A percentile compares a stretch with the other conserved stretches of the same genome.
These are phyloP conservation scores for Castanopsis chinensis DNA, from an alignment of 306 rosid genomes.

Conservation along the genomic window DNA sequence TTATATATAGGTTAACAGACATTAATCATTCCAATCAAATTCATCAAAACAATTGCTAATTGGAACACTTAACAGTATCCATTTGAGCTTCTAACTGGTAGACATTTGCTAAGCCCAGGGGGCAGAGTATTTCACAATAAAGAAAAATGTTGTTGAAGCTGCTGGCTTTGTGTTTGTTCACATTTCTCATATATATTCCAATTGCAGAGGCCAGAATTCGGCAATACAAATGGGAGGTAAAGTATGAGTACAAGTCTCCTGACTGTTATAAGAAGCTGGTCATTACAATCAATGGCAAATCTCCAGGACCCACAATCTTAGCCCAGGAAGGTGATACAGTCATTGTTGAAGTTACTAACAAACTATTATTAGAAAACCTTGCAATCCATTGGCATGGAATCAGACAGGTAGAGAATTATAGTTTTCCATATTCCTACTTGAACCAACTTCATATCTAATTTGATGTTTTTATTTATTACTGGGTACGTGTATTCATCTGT, in stretches of 20 bases:
- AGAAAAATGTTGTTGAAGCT: conserved; percentile 9
- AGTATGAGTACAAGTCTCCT: conserved; percentile 67
- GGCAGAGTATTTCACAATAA: not conserved
- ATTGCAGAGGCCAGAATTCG: conserved; percentile 48
- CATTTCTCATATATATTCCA: conserved; percentile 17
- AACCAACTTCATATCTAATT: not conserved
- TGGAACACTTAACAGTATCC: no score
- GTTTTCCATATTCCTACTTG: no score
- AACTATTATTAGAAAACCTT: conserved; percentile 59
- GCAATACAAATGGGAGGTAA: conserved; percentile 66
- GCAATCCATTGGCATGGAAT: conserved; percentile 97
- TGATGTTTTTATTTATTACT: not conserved
- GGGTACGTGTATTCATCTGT: not conserved
- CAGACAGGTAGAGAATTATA: conserved; percentile 49
- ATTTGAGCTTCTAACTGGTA: no score
- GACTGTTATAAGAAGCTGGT: conserved; percentile 74
- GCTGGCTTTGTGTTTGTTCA: conserved; percentile 30
- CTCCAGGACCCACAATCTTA: conserved; percentile 82
- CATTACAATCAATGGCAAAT: conserved; percentile 60
- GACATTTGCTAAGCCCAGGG: no score
- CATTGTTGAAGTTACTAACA: conserved; percentile 64
- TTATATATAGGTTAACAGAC: no score
- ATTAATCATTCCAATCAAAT: no score
- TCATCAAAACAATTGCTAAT: no score
- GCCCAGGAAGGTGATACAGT: conserved; percentile 78